phyloP scores from a whole-genome alignment of 768 basidiomycete genomes.

The Suillus subalutaceus region DNA sequence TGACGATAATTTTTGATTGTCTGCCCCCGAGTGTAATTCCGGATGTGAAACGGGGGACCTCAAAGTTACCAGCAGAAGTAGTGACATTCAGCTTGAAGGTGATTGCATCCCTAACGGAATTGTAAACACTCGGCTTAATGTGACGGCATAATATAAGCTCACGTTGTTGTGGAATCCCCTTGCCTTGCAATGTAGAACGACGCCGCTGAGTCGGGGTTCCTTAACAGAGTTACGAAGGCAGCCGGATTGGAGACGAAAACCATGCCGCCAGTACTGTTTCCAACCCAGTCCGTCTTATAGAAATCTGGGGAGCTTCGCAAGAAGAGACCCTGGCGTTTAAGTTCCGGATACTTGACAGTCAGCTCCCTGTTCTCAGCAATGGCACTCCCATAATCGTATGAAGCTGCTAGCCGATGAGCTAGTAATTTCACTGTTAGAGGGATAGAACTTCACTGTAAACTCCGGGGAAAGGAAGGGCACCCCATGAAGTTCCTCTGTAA shows the following conservation, averaged over 20 bases:
- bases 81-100: slow-evolving; percentile 64
- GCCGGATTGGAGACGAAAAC: slow-evolving; percentile 45
- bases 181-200: slow-evolving; percentile 77
- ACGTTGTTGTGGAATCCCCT: slow-evolving; percentile 67
- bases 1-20: slow-evolving; percentile 73
- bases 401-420: slow-evolving; percentile 33
- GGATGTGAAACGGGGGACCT: slow-evolving; percentile 56
- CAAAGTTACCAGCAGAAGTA: slow-evolving; percentile 52
- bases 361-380: slow-evolving; percentile 70
- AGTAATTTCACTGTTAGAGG: slow-evolving; percentile 7
- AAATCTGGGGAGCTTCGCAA: slow-evolving; percentile 79
- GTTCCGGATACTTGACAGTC: slow-evolving; percentile 70
- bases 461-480: slow-evolving; percentile 75
- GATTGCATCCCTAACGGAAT: slow-evolving; percentile 28
- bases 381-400: slow-evolving; percentile 82
- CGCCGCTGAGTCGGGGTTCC: slow-evolving; percentile 67
- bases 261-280: slow-evolving; percentile 56
- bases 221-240: slow-evolving; percentile 62
- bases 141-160: slow-evolving; percentile 24
- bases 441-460: slow-evolving; percentile 52
- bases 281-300: slow-evolving; percentile 77
- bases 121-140: not conserved
- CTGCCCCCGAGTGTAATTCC: slow-evolving; percentile 66
- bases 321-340: slow-evolving; percentile 80
- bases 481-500: slow-evolving; percentile 83